phyloP scores from a whole-genome alignment of 2,329 filamentous ascomycete species.

The Fusarium poae region DNA sequence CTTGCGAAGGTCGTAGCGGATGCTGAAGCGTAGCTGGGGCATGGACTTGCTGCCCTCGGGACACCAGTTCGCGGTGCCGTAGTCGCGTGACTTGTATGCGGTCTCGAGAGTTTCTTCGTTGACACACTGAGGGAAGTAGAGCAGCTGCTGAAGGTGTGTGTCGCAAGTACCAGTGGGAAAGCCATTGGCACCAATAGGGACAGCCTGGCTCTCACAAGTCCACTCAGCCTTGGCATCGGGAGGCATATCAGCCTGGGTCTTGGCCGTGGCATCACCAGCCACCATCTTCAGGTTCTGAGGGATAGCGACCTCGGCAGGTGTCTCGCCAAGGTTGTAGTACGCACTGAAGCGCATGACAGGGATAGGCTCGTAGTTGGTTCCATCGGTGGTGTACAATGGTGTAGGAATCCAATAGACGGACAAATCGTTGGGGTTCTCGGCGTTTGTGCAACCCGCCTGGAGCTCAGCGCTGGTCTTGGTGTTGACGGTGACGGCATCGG shows the following conservation, averaged over 20 bases:
- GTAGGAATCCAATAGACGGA: constrained; percentile 62
- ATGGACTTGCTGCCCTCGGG: constrained; percentile 60
- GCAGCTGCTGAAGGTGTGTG: constrained; percentile 41
- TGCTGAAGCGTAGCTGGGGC: constrained; percentile 61
- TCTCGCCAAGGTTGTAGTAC: constrained; percentile 59
- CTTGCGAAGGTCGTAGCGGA: constrained; percentile 61
- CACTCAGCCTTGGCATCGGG: constrained; percentile 50
- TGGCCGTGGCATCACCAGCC: constrained; percentile 54
- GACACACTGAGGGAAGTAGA: constrained; percentile 46
- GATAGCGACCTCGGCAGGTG: constrained; percentile 58
- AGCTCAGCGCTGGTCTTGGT: constrained; percentile 52
- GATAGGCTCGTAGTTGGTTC: constrained; percentile 51
- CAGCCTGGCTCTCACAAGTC: constrained; percentile 52
- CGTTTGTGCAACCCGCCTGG: constrained; percentile 59
- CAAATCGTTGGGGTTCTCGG: constrained; percentile 62
- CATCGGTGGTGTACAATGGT: constrained; percentile 53
- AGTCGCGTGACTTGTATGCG: constrained; percentile 37
- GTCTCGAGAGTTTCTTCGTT: constrained; percentile 42
- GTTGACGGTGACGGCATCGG: constrained; percentile 50
- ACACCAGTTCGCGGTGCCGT: constrained; percentile 52
- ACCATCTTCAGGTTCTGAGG: constrained; percentile 59
- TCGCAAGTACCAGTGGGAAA: constrained; percentile 37
- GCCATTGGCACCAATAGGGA: constrained; percentile 37
- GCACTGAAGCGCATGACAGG: constrained; percentile 58
- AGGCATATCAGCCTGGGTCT: constrained; percentile 21